Conservation (phyloP, 2,329 filamentous ascomycete species). For the Aspergillus vadensis region DNA sequence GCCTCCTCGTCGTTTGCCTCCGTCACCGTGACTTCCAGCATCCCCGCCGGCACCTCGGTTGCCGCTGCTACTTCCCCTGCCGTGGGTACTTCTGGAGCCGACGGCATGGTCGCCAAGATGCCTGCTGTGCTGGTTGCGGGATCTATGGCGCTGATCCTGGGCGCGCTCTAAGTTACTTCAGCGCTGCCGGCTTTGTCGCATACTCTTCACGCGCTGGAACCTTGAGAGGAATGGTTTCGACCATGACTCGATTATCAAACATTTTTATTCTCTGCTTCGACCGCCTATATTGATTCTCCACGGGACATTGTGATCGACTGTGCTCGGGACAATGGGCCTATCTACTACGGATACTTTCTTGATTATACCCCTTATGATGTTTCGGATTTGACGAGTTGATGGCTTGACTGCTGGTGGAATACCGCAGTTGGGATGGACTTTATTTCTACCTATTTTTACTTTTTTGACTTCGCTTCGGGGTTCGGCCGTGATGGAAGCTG, state of each 20-base stretch:
- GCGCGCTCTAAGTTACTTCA: constrained; percentile 33
- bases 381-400: constrained; percentile 34
- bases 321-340: constrained; percentile 14
- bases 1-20: constrained; percentile 14
- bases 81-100: constrained; percentile 19
- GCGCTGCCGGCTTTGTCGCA: constrained; percentile 1
- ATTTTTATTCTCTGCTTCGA: constrained; percentile 24
- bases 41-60: constrained; percentile 22
- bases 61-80: constrained; percentile 22
- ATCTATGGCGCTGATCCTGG: constrained; percentile 41
- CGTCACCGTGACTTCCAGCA: constrained; percentile 18
- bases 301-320: constrained; percentile 2
- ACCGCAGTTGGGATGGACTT: constrained; percentile 6
- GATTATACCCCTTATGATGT: constrained; percentile 34
- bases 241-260: constrained; percentile 10
- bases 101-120: constrained; percentile 25
- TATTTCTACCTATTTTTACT: background rate
- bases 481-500: constrained; percentile 4
- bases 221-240: background rate
- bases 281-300: constrained; percentile 10
- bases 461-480: background rate
- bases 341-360: constrained; percentile 26
- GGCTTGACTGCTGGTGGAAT: constrained; percentile 19
- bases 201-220: background rate
- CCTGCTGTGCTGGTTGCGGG: constrained; percentile 40